Base-by-base conservation (phyloP, 2,329 filamentous ascomycete species). In the Aspergillus novoparasiticus region DNA sequence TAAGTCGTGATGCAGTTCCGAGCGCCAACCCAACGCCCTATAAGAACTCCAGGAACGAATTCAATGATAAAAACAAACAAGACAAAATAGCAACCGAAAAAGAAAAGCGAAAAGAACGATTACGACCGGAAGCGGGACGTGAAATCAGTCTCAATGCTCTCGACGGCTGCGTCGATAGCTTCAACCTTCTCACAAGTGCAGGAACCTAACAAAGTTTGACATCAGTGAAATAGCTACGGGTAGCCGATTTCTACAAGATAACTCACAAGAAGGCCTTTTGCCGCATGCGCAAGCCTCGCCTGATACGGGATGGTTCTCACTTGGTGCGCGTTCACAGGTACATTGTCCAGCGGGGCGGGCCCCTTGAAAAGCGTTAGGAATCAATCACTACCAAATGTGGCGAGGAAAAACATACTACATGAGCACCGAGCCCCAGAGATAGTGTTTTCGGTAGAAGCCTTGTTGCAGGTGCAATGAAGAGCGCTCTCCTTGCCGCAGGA, bases 401-500 rank as follows among this genome's bases (percentile, higher is more conserved):
- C 6, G 19, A 23, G 6, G 16, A 26, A 48, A 19, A 46, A 82
- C 82, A 67, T 81, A 85, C 92, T 87, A 84, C 93, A 96, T 51
- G 91, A 93, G 85, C 93, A 97, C 71, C 92, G 85, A 45, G 91
- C 85, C 8, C 92, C 92, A 8, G 83, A 78, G 61, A 92, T 76
- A 46, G 81, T 81, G 84, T 97, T 97, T 84, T 97, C 94, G 19
- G 83, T 80, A 4, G 84, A 68, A 4, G 93, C 86, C 79, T 92
- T 94, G 72, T 87, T 87, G 82, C 94, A 97, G 66, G 84, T 90
- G 87, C 94, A 98, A 77, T 94, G 85, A 56, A 97, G 87, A 57
- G 94, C 94, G 4, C 89, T 87, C 76, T 95, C 86, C 83, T 97
- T 89, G 75, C 94, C 94, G 78, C 94, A 98, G 19, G 92, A 96